These are phyloP conservation scores for Lactifluus subvellereus DNA, from an alignment of 768 basidiomycete species.

Conservation along the genomic window DNA sequence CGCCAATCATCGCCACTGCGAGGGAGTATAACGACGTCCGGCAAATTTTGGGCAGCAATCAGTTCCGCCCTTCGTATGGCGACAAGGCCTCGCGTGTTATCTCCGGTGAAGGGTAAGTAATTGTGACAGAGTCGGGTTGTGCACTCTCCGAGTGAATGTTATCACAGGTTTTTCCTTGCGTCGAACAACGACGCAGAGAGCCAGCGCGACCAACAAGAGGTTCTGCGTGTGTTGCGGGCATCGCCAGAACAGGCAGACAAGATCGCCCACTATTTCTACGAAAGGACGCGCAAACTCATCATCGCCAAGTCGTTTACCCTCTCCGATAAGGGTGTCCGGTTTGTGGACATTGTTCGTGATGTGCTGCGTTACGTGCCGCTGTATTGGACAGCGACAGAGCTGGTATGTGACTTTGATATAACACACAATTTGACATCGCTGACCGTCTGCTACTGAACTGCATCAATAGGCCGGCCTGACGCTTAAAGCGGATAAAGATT, in stretches of 20 bases:
- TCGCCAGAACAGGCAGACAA: constrained; percentile 44
- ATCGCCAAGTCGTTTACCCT: constrained; percentile 45
- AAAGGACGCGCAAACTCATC: constrained; percentile 57
- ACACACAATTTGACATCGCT: not conserved
- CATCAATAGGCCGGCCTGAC: constrained; percentile 57
- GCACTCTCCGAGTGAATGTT: not conserved
- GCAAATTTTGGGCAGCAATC: constrained; percentile 44
- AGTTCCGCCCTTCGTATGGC: constrained; percentile 47
- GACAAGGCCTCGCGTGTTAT: constrained; percentile 48
- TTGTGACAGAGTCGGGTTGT: not conserved
- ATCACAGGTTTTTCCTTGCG: constrained; percentile 59
- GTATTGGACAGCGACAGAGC: constrained; percentile 61
- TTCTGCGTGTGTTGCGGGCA: constrained; percentile 44
- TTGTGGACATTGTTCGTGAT: constrained; percentile 62
- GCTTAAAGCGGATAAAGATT: constrained; percentile 52
- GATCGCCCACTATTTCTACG: constrained; percentile 58
- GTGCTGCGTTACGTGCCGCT: constrained; percentile 62
- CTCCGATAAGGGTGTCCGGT: constrained; percentile 47
- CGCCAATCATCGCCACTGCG: constrained; percentile 31
- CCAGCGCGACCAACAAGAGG: constrained; percentile 42
- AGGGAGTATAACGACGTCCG: constrained; percentile 46
- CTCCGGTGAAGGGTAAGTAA: constrained; percentile 52
- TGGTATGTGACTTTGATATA: constrained; percentile 42
- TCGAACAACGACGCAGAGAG: constrained; percentile 35
- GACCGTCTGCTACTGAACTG: not conserved